Evolutionary conservation across 495 filamentous ascomycete species (phyloP).

Genomic region (Neurospora intermedia): DNA sequence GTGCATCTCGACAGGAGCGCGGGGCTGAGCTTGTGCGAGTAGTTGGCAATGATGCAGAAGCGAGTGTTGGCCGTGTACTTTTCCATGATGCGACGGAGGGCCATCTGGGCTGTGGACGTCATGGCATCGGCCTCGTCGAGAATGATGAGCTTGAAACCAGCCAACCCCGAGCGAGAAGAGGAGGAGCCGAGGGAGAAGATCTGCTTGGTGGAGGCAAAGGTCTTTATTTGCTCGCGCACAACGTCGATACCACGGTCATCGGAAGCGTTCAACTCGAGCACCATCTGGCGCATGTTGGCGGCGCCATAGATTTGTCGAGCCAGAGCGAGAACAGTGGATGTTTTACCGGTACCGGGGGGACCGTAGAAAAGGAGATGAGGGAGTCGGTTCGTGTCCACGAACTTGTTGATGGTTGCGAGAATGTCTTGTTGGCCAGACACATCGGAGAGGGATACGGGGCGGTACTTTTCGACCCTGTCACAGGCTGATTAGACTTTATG

Average conservation of each 20-base stretch:
- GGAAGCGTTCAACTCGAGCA: conserved; percentile 91
- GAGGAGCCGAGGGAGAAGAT: conserved; percentile 38
- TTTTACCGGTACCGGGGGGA: conserved; percentile 95
- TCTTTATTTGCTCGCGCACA: conserved; percentile 97
- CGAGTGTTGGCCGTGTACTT: conserved; percentile 97
- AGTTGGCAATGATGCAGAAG: conserved; percentile 98
- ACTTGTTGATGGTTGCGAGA: conserved; percentile 91
- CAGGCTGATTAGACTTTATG: not conserved
- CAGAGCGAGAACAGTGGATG: conserved; percentile 84
- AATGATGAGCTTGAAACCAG: conserved; percentile 87
- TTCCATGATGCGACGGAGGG: conserved; percentile 94
- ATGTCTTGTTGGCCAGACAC: conserved; percentile 98
- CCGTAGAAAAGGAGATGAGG: conserved; percentile 98
- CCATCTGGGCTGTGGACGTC: conserved; percentile 96
- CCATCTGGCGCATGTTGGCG: conserved; percentile 95
- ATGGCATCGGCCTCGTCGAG: conserved; percentile 98
- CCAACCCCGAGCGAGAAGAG: conserved; percentile 39
- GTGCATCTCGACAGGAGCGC: conserved; percentile 90
- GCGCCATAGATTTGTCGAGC: conserved; percentile 85
- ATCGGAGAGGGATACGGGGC: conserved; percentile 76
- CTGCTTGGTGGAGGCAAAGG: conserved; percentile 72
- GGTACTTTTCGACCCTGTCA: conserved; percentile 94
- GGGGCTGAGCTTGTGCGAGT: conserved; percentile 96
- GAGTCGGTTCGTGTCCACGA: conserved; percentile 83
- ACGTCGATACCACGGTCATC: conserved; percentile 98